Evolutionary conservation across 1,284 basidiomycete genomes (phyloP).

Genomic region (Heterobasidion annosum): DNA sequence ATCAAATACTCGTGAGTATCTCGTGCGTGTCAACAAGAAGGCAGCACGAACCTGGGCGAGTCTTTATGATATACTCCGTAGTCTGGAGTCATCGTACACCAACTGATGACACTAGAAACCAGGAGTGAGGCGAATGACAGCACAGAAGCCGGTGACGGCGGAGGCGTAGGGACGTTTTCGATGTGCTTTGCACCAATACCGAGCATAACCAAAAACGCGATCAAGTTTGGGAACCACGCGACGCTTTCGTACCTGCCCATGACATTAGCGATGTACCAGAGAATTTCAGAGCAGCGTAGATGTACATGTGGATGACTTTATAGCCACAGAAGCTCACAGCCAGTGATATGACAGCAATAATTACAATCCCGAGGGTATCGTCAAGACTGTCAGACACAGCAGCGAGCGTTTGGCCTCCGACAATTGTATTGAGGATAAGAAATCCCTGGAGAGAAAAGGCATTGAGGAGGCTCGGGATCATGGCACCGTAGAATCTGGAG

Average conservation of each 20-base stretch:
- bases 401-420: constrained; percentile 67
- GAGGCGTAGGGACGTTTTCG: constrained; percentile 17
- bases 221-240: constrained; percentile 59
- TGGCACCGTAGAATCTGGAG: constrained; percentile 53
- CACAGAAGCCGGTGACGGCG: constrained; percentile 18
- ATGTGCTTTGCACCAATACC: constrained; percentile 47
- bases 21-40: too few relatives aligned
- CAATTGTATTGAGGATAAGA: constrained; percentile 63
- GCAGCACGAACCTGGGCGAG: constrained; percentile 31
- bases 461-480: constrained; percentile 59
- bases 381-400: constrained; percentile 42
- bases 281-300: background rate
- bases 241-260: constrained; percentile 40
- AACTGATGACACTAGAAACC: constrained; percentile 39
- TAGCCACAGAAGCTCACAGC: constrained; percentile 58
- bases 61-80: constrained; percentile 52
- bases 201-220: constrained; percentile 59
- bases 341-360: constrained; percentile 63
- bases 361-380: constrained; percentile 65
- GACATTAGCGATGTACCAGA: constrained; percentile 6
- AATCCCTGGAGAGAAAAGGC: constrained; percentile 59
- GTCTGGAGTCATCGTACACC: constrained; percentile 47
- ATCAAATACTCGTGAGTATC: background rate
- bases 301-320: constrained; percentile 47
- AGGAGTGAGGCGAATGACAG: constrained; percentile 24